These are phyloP conservation scores for Phaseolus coccineus DNA, from an alignment of 331 rosid species.

Conservation along the genomic window DNA sequence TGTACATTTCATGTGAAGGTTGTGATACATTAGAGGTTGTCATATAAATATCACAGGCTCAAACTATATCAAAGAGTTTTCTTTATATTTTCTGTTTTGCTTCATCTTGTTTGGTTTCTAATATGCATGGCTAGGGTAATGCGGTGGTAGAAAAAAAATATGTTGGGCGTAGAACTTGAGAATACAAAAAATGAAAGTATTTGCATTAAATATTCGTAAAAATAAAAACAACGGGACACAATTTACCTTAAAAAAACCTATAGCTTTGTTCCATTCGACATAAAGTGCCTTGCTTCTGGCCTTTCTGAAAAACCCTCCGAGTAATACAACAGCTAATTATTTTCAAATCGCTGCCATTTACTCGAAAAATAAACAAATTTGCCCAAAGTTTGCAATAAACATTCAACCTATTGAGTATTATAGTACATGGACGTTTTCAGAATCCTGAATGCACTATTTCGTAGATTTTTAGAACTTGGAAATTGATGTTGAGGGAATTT, in stretches of 20 bases:
- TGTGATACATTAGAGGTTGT: constrained; percentile 61
- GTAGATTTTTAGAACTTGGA: neutral
- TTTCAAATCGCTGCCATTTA: neutral
- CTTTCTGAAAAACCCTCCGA: constrained; percentile 9
- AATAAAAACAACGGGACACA: neutral
- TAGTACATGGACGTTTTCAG: neutral
- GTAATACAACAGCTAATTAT: neutral
- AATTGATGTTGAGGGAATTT: neutral
- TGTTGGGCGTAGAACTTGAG: neutral
- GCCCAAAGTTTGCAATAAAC: too few relatives aligned
- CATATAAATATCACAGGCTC: constrained; percentile 5
- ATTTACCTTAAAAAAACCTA: neutral
- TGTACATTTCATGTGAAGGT: constrained; percentile 57
- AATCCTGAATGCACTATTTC: neutral
- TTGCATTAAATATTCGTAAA: neutral
- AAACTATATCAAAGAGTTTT: neutral
- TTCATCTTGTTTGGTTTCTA: constrained; percentile 33
- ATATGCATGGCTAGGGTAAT: constrained; percentile 6
- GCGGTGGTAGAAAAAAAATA: neutral
- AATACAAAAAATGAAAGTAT: constrained; percentile 7
- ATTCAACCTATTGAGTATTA: too few relatives aligned
- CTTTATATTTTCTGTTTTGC: neutral
- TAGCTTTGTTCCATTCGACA: neutral
- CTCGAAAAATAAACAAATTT: too few relatives aligned
- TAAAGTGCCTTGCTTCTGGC: neutral